Evolutionary conservation across 163 green algal genomes (phyloP).

Genomic region (Scenedesmus sp.): DNA sequence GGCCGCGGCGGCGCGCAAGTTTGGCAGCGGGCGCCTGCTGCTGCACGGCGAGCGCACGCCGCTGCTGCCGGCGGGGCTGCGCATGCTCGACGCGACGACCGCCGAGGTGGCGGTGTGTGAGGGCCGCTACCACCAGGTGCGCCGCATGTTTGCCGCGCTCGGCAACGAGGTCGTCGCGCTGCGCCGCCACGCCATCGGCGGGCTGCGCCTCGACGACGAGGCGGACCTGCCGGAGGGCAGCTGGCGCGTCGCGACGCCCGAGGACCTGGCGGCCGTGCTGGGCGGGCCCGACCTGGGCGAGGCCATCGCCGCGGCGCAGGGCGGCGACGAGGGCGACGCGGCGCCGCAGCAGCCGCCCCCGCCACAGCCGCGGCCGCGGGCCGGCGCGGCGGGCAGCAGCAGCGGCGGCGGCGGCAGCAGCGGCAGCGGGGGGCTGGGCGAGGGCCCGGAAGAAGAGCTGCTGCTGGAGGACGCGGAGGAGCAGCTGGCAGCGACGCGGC

Average conservation of each 20-base stretch:
- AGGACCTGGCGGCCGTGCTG: constrained; percentile 56
- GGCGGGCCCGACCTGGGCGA: constrained; percentile 49
- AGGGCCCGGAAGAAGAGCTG: not conserved
- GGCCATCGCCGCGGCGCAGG: constrained; percentile 4
- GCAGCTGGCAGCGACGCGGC: not conserved
- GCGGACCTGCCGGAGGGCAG: constrained; percentile 46
- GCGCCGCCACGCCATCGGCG: constrained; percentile 53
- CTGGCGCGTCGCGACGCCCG: constrained; percentile 44
- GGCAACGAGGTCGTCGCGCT: constrained; percentile 60
- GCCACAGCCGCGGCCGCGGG: no score
- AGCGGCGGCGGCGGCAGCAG: not conserved
- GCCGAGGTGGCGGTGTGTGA: constrained; percentile 61
- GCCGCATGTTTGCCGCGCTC: constrained; percentile 67
- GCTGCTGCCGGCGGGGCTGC: constrained; percentile 59
- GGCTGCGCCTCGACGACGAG: constrained; percentile 51
- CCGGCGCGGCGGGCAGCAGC: not conserved
- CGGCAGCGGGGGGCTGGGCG: constrained; percentile 8
- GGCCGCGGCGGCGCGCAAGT: constrained; percentile 41
- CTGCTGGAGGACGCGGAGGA: not conserved
- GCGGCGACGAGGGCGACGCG: no score
- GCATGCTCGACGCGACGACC: constrained; percentile 18
- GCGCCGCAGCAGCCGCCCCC: not conserved
- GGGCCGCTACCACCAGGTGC: constrained; percentile 64
- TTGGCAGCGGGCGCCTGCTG: constrained; percentile 55
- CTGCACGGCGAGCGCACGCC: constrained; percentile 55